phyloP scores from a whole-genome alignment of 1,284 basidiomycete genomes.

The Sanghuangporus sanghuang region DNA sequence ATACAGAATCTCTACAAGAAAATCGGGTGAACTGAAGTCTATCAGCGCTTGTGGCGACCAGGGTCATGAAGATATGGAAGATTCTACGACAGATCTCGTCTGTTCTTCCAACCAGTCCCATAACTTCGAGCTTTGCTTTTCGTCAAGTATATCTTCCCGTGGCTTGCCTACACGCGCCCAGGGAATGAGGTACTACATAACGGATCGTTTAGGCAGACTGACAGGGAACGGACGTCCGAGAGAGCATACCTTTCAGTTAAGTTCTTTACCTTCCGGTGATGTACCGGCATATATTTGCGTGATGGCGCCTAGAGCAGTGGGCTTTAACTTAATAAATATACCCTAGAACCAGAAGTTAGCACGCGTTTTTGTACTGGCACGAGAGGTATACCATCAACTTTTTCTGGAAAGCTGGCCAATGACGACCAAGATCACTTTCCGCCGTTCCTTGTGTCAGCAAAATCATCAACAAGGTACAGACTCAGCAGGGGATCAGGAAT shows the following conservation, averaged over 20 bases:
- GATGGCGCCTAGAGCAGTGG: conserved; percentile 18
- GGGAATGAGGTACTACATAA: conserved; percentile 23
- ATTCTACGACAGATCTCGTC: neutral
- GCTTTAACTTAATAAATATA: conserved; percentile 13
- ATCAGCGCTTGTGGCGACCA: neutral
- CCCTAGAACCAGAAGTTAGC: neutral
- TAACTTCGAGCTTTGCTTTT: conserved; percentile 18
- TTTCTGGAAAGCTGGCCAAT: conserved; percentile 15
- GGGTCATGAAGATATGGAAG: neutral
- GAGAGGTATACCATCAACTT: conserved; percentile 6
- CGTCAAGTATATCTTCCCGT: conserved; percentile 16
- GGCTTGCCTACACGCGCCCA: conserved; percentile 23
- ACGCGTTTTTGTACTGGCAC: neutral
- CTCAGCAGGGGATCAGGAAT: neutral
- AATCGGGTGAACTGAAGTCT: neutral
- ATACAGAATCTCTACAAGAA: neutral
- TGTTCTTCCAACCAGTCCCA: conserved; percentile 25
- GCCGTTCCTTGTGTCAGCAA: conserved; percentile 5
- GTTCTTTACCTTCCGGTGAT: conserved; percentile 17
- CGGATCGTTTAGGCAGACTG: neutral
- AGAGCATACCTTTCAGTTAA: conserved; percentile 21
- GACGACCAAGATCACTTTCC: conserved; percentile 10
- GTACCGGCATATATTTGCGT: conserved; percentile 24
- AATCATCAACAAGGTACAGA: conserved; percentile 17
- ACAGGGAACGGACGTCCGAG: neutral